Base-by-base conservation (phyloP, 2,329 filamentous ascomycete species). In the Neonectria hederae region DNA sequence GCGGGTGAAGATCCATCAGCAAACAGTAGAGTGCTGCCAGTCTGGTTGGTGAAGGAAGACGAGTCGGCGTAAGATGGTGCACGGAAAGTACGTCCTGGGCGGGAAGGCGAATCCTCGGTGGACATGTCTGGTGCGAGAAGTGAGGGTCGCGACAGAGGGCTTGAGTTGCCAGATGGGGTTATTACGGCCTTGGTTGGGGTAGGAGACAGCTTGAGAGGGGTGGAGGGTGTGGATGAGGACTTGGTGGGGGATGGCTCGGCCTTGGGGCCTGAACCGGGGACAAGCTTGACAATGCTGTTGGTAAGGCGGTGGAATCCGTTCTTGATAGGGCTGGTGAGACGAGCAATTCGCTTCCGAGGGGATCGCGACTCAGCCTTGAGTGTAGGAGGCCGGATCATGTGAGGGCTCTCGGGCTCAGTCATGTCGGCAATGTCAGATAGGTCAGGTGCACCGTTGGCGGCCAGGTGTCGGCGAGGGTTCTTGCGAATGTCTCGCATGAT, bases 221-320 rank as follows among this genome's bases (percentile, higher is more conserved):
- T 72, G 9, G 75, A 74, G 3, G 75, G 75, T 1, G 67, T 59
- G 19, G 70, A 70, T 5, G 66, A 58, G 3, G 75, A 73, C 66
- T 78, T 78, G 46, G 59, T 72, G 10, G 77, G 77, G 32, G 77
- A 78, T 6, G 74, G 69, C 54, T 70, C 63, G 7, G 59, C 65
- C 59, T 64, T 70, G 54, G 72, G 70, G 42, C 63, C 70, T 4
- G 68, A 38, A 8, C 63, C 65, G 14, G 77, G 77, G n/a, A 70
- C 24, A 45, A 79, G 68, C 59, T 70, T 72, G 60, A 78, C 65
- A 24, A 77, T 70, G 3, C 68, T 72, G 35, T 74, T 71, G n/a
- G 69, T 72, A 53, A 79, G 59, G 24, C 74, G 75, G 32, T 64
- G 68, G 21, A 72, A 56, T 9, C 65, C 66, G 46, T 54, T 67